Conservation (phyloP, 108 stramenopile genomes). For the Cyclotella sp. region DNA sequence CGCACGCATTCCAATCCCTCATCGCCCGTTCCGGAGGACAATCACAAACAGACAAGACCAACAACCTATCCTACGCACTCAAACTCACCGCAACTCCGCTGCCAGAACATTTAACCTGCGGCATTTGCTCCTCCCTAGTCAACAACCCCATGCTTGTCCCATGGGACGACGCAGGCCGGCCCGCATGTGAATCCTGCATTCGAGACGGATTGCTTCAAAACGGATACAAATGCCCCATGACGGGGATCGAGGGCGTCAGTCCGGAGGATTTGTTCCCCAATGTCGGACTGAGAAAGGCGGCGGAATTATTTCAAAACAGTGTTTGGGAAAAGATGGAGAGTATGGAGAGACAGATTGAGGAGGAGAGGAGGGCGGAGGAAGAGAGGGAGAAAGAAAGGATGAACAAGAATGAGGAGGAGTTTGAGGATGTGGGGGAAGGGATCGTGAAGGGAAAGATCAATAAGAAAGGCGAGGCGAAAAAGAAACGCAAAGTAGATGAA, state of each 20-base stretch:
- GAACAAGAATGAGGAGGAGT: conserved; percentile 4
- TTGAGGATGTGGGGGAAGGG: conserved; percentile 31
- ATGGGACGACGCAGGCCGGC: conserved; percentile 84
- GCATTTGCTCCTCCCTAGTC: conserved; percentile 72
- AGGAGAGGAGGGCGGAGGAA: conserved; percentile 56
- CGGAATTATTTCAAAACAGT: conserved; percentile 69
- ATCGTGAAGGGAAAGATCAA: not conserved
- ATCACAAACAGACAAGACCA: conserved; percentile 58
- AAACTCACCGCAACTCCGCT: conserved; percentile 77
- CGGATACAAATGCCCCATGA: conserved; percentile 84
- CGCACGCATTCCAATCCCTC: conserved; percentile 76
- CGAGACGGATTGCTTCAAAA: conserved; percentile 78
- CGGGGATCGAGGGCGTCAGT: conserved; percentile 82
- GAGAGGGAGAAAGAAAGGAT: not conserved
- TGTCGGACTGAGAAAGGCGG: conserved; percentile 81
- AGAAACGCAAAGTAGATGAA: conserved; percentile 28
- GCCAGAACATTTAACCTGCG: conserved; percentile 85
- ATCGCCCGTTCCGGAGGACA: conserved; percentile 78
- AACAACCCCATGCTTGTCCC: conserved; percentile 84
- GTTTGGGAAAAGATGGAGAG: conserved; percentile 85
- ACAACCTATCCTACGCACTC: conserved; percentile 82
- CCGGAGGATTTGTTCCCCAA: conserved; percentile 87
- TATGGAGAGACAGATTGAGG: conserved; percentile 80
- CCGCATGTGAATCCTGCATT: conserved; percentile 83
- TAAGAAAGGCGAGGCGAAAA: not conserved